phyloP scores from a whole-genome alignment of 1,284 basidiomycete species.

The Porphyrellus sp. region DNA sequence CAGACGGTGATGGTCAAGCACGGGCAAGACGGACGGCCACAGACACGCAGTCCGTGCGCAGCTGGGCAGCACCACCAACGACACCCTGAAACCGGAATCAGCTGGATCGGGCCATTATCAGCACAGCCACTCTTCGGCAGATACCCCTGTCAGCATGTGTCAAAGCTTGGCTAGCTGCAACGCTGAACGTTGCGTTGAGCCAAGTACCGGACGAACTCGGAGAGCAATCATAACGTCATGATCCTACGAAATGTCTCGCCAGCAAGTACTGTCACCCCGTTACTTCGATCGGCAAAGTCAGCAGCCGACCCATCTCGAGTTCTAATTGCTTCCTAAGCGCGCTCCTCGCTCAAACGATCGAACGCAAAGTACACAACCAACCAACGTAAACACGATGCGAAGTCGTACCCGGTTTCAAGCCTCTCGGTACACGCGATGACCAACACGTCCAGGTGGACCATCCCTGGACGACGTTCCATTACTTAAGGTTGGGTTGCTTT shows the following conservation, averaged over 20 bases:
- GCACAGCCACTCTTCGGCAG: slow-evolving; percentile 25
- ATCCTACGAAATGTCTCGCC: too few species aligned
- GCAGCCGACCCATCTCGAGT: background rate
- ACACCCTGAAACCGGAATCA: slow-evolving; percentile 13
- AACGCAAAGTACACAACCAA: background rate
- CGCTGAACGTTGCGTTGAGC: too few species aligned
- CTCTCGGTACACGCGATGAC: background rate
- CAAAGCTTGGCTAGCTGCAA: too few species aligned
- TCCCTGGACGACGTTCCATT: background rate
- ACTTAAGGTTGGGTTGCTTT: background rate
- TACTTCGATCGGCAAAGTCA: background rate
- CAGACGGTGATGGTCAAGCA: background rate
- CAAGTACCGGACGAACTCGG: background rate
- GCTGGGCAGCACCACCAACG: background rate
- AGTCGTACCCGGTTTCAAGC: background rate
- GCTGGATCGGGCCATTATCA: slow-evolving; percentile 15
- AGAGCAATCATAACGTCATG: background rate
- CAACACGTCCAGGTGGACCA: background rate
- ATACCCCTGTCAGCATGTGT: too few species aligned
- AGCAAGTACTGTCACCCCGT: background rate
- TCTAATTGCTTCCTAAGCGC: background rate
- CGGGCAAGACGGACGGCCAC: background rate
- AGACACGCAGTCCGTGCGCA: slow-evolving; percentile 7
- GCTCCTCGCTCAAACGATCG: background rate
- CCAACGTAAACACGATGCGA: background rate